Evolutionary conservation across 176 grass and related monocot genomes (phyloP).

Genomic region (Microstegium vimineum): DNA sequence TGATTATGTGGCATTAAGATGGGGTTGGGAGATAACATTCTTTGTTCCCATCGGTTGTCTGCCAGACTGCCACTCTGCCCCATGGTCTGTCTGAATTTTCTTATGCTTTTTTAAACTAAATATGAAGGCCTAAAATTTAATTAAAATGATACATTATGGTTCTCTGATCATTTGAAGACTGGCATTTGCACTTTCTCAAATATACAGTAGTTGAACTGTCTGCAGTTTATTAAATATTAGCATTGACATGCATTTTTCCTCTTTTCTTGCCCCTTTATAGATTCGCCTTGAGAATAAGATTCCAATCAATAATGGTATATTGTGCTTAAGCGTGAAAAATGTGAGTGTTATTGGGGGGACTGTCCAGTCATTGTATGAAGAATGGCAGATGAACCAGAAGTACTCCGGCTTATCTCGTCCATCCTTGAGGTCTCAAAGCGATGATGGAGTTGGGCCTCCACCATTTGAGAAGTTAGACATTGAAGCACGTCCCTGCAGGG

Average conservation of each 20-base stretch:
- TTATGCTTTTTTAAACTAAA: not conserved
- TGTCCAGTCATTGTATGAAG: constrained; percentile 75
- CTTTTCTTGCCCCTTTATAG: constrained; percentile 20
- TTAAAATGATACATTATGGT: not conserved
- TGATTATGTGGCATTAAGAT: not conserved
- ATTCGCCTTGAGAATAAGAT: constrained; percentile 67
- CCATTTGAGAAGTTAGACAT: constrained; percentile 84
- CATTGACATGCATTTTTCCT: not conserved
- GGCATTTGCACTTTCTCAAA: not conserved
- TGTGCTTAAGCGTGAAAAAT: constrained; percentile 67
- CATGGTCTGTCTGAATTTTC: not conserved
- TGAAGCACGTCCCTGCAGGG: constrained; percentile 17
- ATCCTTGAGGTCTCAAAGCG: constrained; percentile 55
- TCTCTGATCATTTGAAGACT: too few species aligned
- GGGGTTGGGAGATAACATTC: not conserved
- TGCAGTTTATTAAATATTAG: not conserved
- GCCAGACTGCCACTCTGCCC: not conserved
- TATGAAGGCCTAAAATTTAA: not conserved
- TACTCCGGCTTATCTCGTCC: constrained; percentile 60
- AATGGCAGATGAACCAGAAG: constrained; percentile 90
- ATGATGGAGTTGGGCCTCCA: constrained; percentile 69
- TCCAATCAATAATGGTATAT: constrained; percentile 64
- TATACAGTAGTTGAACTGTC: not conserved
- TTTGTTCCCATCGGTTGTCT: not conserved
- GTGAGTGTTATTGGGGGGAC: constrained; percentile 58